phyloP scores from a whole-genome alignment of 352 stramenopile genomes.

The Phytophthora lateralis region DNA sequence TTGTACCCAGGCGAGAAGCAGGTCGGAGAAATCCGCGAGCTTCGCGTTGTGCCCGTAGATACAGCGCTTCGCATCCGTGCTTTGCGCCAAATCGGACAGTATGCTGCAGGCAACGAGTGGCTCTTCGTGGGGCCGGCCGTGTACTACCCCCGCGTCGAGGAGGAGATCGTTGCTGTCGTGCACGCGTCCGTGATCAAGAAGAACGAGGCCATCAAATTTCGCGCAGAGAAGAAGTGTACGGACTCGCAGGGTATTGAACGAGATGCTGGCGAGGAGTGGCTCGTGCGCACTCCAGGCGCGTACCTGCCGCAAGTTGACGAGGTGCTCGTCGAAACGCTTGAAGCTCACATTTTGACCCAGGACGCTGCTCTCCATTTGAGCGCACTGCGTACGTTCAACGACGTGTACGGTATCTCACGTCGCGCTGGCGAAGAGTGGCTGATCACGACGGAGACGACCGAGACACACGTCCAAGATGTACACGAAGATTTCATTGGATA shows the following conservation, averaged over 20 bases:
- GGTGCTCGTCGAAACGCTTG: constrained; percentile 60
- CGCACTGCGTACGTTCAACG: constrained; percentile 73
- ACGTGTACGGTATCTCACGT: constrained; percentile 72
- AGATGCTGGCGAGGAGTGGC: constrained; percentile 81
- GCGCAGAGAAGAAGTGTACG: constrained; percentile 80
- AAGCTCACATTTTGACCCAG: constrained; percentile 69
- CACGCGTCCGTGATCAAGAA: constrained; percentile 75
- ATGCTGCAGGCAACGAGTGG: constrained; percentile 75
- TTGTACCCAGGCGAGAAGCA: constrained; percentile 76
- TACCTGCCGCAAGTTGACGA: constrained; percentile 85
- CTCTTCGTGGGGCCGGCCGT: constrained; percentile 74
- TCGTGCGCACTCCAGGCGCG: constrained; percentile 69
- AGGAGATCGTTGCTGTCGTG: constrained; percentile 63
- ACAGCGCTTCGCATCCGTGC: constrained; percentile 67
- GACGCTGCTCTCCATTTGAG: constrained; percentile 69
- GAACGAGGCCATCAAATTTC: constrained; percentile 84
- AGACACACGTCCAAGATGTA: constrained; percentile 81
- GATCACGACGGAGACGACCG: constrained; percentile 68
- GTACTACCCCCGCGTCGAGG: constrained; percentile 78
- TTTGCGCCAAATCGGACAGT: constrained; percentile 59
- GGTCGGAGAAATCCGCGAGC: constrained; percentile 53
- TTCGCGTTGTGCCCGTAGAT: constrained; percentile 66
- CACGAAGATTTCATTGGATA: constrained; percentile 74
- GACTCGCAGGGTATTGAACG: constrained; percentile 64
- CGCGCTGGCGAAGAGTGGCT: constrained; percentile 84